Evolutionary conservation across 768 basidiomycete species (phyloP).

Genomic region (Clavaria fumosa): DNA sequence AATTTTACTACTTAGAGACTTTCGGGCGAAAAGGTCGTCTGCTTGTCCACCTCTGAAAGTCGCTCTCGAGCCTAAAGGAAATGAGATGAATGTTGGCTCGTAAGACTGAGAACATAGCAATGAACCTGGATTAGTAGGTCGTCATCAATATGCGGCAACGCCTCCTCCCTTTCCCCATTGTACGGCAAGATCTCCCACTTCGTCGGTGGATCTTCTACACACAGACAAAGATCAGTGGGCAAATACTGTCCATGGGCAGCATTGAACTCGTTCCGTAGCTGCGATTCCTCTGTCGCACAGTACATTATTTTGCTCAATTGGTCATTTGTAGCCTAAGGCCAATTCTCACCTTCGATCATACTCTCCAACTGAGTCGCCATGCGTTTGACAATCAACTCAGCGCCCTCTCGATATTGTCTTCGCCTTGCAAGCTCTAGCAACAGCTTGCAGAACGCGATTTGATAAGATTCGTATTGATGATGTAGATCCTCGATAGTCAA

Average conservation of each 20-base stretch:
- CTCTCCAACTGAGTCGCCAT: conserved; percentile 51
- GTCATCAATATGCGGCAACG: conserved; percentile 42
- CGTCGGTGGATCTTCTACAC: conserved; percentile 59
- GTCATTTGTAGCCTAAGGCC: conserved; percentile 7
- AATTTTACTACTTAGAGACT: no score
- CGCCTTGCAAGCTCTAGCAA: conserved; percentile 60
- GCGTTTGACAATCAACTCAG: conserved; percentile 45
- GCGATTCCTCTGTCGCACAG: conserved; percentile 43
- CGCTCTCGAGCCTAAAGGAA: no score
- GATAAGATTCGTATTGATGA: conserved; percentile 51
- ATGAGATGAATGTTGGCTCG: no score
- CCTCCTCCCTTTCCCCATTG: conserved; percentile 38
- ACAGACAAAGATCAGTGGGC: conserved; percentile 68
- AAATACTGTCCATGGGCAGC: conserved; percentile 56
- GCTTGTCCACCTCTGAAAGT: no score
- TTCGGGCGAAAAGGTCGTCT: no score
- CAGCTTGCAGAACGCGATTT: conserved; percentile 57
- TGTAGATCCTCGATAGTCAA: conserved; percentile 48
- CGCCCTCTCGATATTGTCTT: conserved; percentile 46
- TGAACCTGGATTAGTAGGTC: conserved; percentile 49
- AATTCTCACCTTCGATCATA: conserved; percentile 57
- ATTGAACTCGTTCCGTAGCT: conserved; percentile 52
- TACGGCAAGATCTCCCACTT: conserved; percentile 52
- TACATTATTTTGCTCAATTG: background rate
- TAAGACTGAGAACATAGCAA: no score